Conservation (phyloP, 768 basidiomycete species). For the Boletus subcaerulescens region DNA sequence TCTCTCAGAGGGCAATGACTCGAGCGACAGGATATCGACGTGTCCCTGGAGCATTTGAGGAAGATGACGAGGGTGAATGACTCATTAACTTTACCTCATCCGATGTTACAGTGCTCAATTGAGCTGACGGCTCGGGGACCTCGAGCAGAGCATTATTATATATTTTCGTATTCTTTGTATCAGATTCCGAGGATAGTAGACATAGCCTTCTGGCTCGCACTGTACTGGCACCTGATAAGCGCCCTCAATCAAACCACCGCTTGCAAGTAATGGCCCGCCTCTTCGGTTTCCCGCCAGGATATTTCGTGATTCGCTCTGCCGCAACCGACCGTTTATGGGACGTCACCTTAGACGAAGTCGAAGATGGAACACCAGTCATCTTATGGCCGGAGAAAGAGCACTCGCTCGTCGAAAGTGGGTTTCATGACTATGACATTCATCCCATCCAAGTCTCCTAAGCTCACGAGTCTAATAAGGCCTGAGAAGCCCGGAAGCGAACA, state of each 20-base stretch:
- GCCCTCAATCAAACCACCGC: neutral
- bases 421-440: neutral
- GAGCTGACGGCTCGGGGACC: too few relatives aligned
- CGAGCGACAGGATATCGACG: slow-evolving; percentile 10
- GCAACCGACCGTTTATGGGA: slow-evolving; percentile 38
- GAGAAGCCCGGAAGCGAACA: slow-evolving; percentile 64
- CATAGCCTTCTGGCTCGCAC: too few relatives aligned
- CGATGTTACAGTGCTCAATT: too few relatives aligned
- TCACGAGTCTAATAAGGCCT: slow-evolving; percentile 44
- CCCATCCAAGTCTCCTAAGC: neutral
- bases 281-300: slow-evolving; percentile 37
- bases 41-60: slow-evolving; percentile 31
- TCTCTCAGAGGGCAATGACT: slow-evolving; percentile 18
- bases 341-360: slow-evolving; percentile 30
- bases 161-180: too few relatives aligned
- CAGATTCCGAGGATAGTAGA: too few relatives aligned
- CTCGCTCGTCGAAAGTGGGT: slow-evolving; percentile 74
- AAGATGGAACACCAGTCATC: slow-evolving; percentile 46
- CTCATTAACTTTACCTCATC: neutral
- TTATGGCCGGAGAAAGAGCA: slow-evolving; percentile 73
- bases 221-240: slow-evolving; percentile 1
- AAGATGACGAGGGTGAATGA: slow-evolving; percentile 19
- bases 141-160: too few relatives aligned
- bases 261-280: slow-evolving; percentile 20
- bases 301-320: slow-evolving; percentile 39